Conservation (phyloP, 2,329 filamentous ascomycete genomes). For the Aspergillus jensenii region DNA sequence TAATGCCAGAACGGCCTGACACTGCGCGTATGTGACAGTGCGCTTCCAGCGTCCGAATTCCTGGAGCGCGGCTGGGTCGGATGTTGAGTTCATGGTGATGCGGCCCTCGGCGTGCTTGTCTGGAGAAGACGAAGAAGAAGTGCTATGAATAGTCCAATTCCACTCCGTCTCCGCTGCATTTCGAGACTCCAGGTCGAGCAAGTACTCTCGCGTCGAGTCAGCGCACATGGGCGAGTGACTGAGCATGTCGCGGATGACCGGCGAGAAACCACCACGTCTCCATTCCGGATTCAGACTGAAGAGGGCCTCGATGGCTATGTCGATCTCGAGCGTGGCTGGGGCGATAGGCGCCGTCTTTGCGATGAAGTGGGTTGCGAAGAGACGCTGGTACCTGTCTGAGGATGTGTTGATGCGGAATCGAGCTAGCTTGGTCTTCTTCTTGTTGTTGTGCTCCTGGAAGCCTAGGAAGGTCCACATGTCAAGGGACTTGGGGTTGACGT, state of each 20-base stretch:
- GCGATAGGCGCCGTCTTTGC: constrained; percentile 39
- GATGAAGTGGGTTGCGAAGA: constrained; percentile 42
- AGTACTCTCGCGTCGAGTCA: constrained; percentile 26
- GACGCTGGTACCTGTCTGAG: constrained; percentile 32
- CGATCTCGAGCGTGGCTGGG: constrained; percentile 43
- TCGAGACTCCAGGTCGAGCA: constrained; percentile 25
- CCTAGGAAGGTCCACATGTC: not conserved
- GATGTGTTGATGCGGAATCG: constrained; percentile 47
- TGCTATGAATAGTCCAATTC: constrained; percentile 29
- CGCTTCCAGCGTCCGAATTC: constrained; percentile 33
- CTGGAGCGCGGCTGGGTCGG: constrained; percentile 16
- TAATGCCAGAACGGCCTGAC: too few species aligned
- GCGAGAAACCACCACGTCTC: constrained; percentile 14
- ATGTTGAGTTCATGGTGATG: constrained; percentile 22
- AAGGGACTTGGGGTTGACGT: too few species aligned
- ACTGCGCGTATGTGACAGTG: constrained; percentile 21
- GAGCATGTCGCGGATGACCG: constrained; percentile 28
- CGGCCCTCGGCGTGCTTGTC: constrained; percentile 22
- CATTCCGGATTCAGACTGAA: constrained; percentile 31
- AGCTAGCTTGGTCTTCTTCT: constrained; percentile 20
- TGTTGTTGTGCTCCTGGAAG: not conserved
- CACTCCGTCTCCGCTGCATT: constrained; percentile 17
- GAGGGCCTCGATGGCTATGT: constrained; percentile 34
- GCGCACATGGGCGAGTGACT: constrained; percentile 34
- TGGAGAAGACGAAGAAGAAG: not conserved